Conservation (phyloP, 306 rosid genomes). For the Quillaja saponaria region DNA sequence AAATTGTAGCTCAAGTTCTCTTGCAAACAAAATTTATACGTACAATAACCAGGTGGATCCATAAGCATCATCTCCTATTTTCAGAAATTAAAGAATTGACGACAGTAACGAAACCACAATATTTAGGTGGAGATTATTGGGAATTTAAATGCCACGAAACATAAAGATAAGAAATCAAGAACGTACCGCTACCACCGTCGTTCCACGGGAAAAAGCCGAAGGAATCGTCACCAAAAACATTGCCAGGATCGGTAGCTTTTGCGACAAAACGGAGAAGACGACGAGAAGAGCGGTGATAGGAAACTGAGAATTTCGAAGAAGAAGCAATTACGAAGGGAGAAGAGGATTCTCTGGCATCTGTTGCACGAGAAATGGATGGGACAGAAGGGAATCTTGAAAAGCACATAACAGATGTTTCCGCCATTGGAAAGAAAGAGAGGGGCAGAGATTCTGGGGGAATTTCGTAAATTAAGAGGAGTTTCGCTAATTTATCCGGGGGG, state of each 20-base stretch:
- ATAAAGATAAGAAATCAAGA: background rate
- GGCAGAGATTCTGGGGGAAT: background rate
- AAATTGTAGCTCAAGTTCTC: too few species aligned
- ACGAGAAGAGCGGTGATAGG: conserved; percentile 40
- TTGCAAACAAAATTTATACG: too few species aligned
- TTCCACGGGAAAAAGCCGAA: conserved; percentile 75
- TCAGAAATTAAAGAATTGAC: too few species aligned
- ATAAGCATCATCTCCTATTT: too few species aligned
- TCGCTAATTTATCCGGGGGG: too few species aligned
- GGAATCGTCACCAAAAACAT: conserved; percentile 48
- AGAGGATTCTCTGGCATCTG: conserved; percentile 20
- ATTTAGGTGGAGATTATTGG: background rate
- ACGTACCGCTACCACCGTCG: conserved; percentile 52
- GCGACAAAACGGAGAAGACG: conserved; percentile 54
- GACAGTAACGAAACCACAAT: too few species aligned
- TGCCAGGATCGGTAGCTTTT: conserved; percentile 48
- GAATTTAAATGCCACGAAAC: background rate
- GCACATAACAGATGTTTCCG: conserved; percentile 57
- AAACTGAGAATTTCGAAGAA: conserved; percentile 27
- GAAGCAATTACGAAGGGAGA: conserved; percentile 25
- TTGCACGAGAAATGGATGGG: conserved; percentile 37
- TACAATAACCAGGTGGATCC: too few species aligned
- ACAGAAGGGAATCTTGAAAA: conserved; percentile 45
- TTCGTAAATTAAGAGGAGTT: background rate
- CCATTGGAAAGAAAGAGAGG: conserved; percentile 45